These are phyloP conservation scores for Aechmea fasciata DNA, from an alignment of 176 grass and related monocot species.

Conservation along the genomic window DNA sequence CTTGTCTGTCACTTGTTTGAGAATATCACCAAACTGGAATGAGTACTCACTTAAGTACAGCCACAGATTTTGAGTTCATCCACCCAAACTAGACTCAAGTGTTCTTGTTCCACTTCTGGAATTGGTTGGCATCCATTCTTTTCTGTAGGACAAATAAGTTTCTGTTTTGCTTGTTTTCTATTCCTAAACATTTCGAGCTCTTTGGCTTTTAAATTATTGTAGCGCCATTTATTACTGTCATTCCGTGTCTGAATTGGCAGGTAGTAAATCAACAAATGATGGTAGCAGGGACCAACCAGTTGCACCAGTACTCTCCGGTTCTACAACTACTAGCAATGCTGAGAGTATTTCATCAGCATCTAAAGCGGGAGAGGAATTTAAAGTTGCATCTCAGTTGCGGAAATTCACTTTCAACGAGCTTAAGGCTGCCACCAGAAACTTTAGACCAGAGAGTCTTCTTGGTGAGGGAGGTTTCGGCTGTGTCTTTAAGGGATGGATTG, in stretches of 20 bases:
- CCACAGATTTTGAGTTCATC: no score
- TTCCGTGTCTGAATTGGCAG: constrained; percentile 48
- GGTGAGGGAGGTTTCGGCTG: constrained; percentile 97
- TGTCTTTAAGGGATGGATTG: constrained; percentile 99
- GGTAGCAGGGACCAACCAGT: constrained; percentile 42
- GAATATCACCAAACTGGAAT: no score
- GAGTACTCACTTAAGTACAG: no score
- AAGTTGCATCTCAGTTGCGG: constrained; percentile 75
- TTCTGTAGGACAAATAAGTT: neutral
- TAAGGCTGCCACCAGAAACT: constrained; percentile 91
- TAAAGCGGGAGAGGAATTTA: constrained; percentile 82
- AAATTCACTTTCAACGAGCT: constrained; percentile 93
- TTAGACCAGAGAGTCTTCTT: constrained; percentile 94
- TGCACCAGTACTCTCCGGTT: constrained; percentile 56
- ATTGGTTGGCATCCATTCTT: neutral
- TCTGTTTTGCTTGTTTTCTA: constrained; percentile 2
- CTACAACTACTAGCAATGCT: constrained; percentile 68
- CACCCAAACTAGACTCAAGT: no score
- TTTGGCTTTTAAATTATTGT: neutral
- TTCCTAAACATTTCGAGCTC: constrained; percentile 6
- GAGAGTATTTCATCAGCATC: constrained; percentile 76
- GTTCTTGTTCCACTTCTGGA: no score
- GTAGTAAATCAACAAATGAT: constrained; percentile 55
- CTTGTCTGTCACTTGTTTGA: no score
- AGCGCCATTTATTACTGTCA: constrained; percentile 9